Evolutionary conservation across 2,329 filamentous ascomycete genomes (phyloP).

Genomic region (Escovopsis sp.): DNA sequence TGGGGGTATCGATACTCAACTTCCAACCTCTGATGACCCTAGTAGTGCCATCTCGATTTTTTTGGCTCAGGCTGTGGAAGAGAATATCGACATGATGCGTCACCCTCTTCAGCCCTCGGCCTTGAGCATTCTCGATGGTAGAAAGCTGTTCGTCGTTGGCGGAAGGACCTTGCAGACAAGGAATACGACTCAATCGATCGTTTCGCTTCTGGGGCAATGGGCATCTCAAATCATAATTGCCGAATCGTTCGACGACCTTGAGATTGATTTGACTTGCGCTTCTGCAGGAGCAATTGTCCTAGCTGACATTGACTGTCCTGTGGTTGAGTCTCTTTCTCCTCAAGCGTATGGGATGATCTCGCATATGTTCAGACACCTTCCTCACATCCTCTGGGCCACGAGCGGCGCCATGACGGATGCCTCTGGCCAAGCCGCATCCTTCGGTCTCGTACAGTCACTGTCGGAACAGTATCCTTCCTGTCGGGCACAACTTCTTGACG

Average conservation of each 20-base stretch:
- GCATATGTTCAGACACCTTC: neutral
- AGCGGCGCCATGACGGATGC: neutral
- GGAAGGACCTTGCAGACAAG: neutral
- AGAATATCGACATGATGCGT: neutral
- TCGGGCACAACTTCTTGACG: neutral
- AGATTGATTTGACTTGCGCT: neutral
- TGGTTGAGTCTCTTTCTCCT: neutral
- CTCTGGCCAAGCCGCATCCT: neutral
- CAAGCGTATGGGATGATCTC: neutral
- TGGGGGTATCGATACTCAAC: constrained; percentile 3
- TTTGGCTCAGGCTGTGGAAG: neutral
- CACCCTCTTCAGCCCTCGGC: neutral
- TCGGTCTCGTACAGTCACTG: neutral
- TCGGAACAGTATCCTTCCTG: neutral
- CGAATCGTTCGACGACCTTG: neutral
- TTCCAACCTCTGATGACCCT: constrained; percentile 1
- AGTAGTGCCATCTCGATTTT: constrained; percentile 1
- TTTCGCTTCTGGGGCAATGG: neutral
- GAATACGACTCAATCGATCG: neutral
- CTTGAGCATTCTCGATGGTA: neutral
- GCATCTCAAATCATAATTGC: neutral
- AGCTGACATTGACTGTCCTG: neutral
- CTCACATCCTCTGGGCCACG: constrained; percentile 1
- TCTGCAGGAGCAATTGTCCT: neutral
- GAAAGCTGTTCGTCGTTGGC: neutral